Evolutionary conservation across 2,329 filamentous ascomycete species (phyloP).

Genomic region (Aspergillus ibericus): DNA sequence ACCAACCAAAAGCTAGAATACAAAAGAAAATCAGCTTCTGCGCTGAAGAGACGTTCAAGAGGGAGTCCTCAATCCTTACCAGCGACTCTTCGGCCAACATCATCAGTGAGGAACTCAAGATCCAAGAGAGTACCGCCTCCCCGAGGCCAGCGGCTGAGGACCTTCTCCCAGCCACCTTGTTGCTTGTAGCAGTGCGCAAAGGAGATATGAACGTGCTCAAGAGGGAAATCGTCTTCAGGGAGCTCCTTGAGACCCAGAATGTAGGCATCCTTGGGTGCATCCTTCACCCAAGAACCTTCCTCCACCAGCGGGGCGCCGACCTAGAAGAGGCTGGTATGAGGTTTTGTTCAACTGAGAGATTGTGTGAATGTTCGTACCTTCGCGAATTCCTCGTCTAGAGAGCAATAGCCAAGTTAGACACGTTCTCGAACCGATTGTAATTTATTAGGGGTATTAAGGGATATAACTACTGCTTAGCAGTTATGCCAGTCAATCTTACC

Average conservation of each 20-base stretch:
- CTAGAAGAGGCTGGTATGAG: conserved; percentile 28
- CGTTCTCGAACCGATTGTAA: neutral
- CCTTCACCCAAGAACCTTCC: conserved; percentile 63
- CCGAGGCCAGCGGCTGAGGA: conserved; percentile 74
- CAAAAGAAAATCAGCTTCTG: conserved; percentile 5
- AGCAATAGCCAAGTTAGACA: neutral
- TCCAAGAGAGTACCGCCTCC: conserved; percentile 79
- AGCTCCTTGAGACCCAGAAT: conserved; percentile 78
- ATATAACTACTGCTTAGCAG: neutral
- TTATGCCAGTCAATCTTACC: conserved; percentile 28
- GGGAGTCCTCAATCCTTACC: conserved; percentile 24
- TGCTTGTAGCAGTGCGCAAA: conserved; percentile 76
- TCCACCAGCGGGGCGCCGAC: conserved; percentile 66
- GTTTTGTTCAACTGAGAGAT: neutral
- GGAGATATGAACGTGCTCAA: conserved; percentile 71
- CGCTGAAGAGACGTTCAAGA: neutral
- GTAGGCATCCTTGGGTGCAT: conserved; percentile 67
- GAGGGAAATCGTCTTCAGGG: conserved; percentile 66
- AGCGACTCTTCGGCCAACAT: conserved; percentile 60
- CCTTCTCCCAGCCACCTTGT: conserved; percentile 75
- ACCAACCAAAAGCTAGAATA: conserved; percentile 54
- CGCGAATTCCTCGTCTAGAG: conserved; percentile 36
- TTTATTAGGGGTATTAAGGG: neutral
- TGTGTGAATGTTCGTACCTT: conserved; percentile 23
- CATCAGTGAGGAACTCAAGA: conserved; percentile 80